phyloP scores from a whole-genome alignment of 2,329 filamentous ascomycete genomes.

The Lecanicillium sp. region DNA sequence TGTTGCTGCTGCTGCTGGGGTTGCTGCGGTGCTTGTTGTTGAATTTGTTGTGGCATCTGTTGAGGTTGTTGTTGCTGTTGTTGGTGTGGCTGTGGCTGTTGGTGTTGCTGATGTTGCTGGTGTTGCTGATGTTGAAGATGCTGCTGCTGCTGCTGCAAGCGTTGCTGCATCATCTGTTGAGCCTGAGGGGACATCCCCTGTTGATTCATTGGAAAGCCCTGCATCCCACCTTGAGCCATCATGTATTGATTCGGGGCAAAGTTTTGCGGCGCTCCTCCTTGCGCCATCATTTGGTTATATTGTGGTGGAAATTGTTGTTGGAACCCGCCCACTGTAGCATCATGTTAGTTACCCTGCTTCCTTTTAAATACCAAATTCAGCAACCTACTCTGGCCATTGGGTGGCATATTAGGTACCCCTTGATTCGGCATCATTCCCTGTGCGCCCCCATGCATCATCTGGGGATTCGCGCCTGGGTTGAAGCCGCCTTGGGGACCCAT shows the following conservation, averaged over 20 bases:
- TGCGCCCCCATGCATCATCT: constrained; percentile 48
- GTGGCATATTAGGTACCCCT: constrained; percentile 49
- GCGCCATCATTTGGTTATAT: constrained; percentile 30
- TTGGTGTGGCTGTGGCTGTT: constrained; percentile 15
- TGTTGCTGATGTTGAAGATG: constrained; percentile 18
- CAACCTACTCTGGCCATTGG: constrained; percentile 52
- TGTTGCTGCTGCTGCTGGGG: constrained; percentile 9
- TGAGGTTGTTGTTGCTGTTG: constrained; percentile 17
- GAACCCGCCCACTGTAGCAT: constrained; percentile 44
- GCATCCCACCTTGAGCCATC: constrained; percentile 43
- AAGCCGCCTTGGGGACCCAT: constrained; percentile 45
- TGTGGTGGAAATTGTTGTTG: constrained; percentile 50
- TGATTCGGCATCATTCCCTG: constrained; percentile 57
- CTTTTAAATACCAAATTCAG: background rate
- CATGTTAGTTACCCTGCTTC: too few species aligned
- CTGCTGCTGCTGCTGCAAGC: constrained; percentile 19
- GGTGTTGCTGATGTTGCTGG: constrained; percentile 23
- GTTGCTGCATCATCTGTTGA: constrained; percentile 37
- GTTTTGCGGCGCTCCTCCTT: constrained; percentile 31
- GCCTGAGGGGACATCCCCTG: constrained; percentile 39
- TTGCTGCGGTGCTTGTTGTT: constrained; percentile 8
- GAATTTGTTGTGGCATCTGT: constrained; percentile 18
- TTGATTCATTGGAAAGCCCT: constrained; percentile 48
- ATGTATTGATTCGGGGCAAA: constrained; percentile 38
- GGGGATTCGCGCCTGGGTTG: constrained; percentile 39